These are phyloP conservation scores for Phialophora chinensis DNA, from an alignment of 2,329 filamentous ascomycete species.

Conservation along the genomic window DNA sequence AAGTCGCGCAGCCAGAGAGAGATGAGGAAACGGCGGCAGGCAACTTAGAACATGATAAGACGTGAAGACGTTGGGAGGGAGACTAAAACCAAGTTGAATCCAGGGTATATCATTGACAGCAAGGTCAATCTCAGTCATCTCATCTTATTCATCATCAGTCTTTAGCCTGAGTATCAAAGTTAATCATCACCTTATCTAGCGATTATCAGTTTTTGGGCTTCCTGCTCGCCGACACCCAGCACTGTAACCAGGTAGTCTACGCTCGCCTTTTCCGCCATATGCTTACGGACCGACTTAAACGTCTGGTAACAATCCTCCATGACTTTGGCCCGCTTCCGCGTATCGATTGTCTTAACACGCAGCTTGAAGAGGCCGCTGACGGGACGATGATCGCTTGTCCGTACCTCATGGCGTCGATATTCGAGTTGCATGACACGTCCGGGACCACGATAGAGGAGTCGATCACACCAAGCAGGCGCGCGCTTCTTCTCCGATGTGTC, in stretches of 20 bases:
- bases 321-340: conserved; percentile 66
- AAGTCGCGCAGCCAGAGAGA: no score
- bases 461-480: conserved; percentile 94
- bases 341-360: conserved; percentile 79
- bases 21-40: not conserved
- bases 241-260: conserved; percentile 33
- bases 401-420: conserved; percentile 86
- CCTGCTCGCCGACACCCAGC: conserved; percentile 29
- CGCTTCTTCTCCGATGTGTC: conserved; percentile 94
- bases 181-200: conserved; percentile 19
- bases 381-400: conserved; percentile 89
- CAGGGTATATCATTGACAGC: not conserved
- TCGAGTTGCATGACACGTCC: conserved; percentile 85
- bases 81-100: not conserved
- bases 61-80: not conserved
- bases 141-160: not conserved
- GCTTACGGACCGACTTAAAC: conserved; percentile 68
- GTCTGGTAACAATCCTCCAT: conserved; percentile 77
- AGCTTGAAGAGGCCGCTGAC: conserved; percentile 86
- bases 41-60: not conserved
- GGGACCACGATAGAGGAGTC: conserved; percentile 81
- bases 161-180: conserved; percentile 3
- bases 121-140: not conserved
- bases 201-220: conserved; percentile 28
- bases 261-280: conserved; percentile 35